A percentile compares a stretch with the other conserved stretches of the same genome.
Evolutionary conservation across 2,329 filamentous ascomycete species (phyloP).

Genomic region (Dothidotthia symphoricarpi): DNA sequence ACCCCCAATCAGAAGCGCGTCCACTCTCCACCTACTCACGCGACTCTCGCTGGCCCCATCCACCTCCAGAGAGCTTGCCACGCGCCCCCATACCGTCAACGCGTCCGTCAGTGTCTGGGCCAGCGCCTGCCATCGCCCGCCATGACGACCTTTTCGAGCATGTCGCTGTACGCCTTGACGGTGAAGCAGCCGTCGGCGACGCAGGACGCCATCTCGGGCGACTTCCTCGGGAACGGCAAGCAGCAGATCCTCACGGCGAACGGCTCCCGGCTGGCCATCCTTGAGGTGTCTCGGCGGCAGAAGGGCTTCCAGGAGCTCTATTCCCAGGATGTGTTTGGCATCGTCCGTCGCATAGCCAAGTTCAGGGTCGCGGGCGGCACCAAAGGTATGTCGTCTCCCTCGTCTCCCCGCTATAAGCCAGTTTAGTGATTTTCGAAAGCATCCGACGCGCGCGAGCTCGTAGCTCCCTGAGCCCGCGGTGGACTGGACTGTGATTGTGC

Average conservation of each 20-base stretch:
- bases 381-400: slow-evolving; percentile 70
- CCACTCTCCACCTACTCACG: too few species aligned
- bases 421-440: slow-evolving; percentile 51
- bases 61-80: not conserved
- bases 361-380: slow-evolving; percentile 91
- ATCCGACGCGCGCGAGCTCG: slow-evolving; percentile 28
- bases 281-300: slow-evolving; percentile 80
- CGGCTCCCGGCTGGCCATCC: slow-evolving; percentile 82
- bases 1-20: too few species aligned
- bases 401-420: slow-evolving; percentile 35
- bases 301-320: slow-evolving; percentile 83
- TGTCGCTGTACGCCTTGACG: slow-evolving; percentile 98
- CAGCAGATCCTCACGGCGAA: slow-evolving; percentile 96
- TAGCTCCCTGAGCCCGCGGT: slow-evolving; percentile 25
- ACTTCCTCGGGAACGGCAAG: slow-evolving; percentile 94
- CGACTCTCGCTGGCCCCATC: not conserved
- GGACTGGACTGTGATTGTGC: slow-evolving; percentile 33
- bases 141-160: slow-evolving; percentile 97
- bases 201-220: slow-evolving; percentile 86
- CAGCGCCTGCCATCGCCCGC: slow-evolving; percentile 41
- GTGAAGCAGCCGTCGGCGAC: slow-evolving; percentile 89
- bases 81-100: slow-evolving; percentile 7
- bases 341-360: slow-evolving; percentile 82
- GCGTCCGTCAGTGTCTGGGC: slow-evolving; percentile 25
- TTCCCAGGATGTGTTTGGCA: slow-evolving; percentile 93